phyloP scores from a whole-genome alignment of 2,329 filamentous ascomycete genomes.

The Monosporascus sp. region DNA sequence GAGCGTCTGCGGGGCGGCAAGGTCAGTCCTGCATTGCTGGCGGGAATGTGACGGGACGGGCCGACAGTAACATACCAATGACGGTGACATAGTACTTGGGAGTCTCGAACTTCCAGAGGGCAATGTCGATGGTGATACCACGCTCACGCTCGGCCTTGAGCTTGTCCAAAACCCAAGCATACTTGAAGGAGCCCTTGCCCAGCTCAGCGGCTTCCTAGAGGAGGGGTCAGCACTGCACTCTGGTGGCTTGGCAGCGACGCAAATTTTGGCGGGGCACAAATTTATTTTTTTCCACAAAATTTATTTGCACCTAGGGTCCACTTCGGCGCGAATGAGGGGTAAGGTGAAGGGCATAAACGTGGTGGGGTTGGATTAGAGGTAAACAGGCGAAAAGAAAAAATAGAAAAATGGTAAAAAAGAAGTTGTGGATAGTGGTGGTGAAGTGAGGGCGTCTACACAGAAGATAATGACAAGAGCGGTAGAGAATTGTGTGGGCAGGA shows the following conservation, averaged over 20 bases:
- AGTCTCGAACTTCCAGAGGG: slow-evolving; percentile 99
- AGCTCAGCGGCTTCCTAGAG: slow-evolving; percentile 92
- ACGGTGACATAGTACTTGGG: slow-evolving; percentile 97
- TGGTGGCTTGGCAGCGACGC: too few species aligned
- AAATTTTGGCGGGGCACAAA: too few species aligned
- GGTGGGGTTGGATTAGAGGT: not conserved
- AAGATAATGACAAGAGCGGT: not conserved
- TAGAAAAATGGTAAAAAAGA: not conserved
- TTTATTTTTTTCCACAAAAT: too few species aligned
- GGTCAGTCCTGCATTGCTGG: slow-evolving; percentile 11
- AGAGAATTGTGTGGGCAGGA: not conserved
- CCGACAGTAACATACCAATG: slow-evolving; percentile 62
- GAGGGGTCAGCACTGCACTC: slow-evolving; percentile 15
- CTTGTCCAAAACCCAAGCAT: slow-evolving; percentile 99
- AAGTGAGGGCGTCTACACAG: too few species aligned
- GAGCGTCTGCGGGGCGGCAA: slow-evolving; percentile 60
- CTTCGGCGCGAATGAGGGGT: too few species aligned
- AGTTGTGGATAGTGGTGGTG: not conserved
- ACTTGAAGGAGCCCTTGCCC: slow-evolving; percentile 99
- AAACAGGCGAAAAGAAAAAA: not conserved
- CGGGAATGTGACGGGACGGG: slow-evolving; percentile 3
- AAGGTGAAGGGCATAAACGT: not conserved
- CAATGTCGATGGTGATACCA: slow-evolving; percentile 99
- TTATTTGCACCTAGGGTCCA: too few species aligned
- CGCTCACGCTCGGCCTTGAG: slow-evolving; percentile 99